Evolutionary conservation across 179 eudicot genomes (phyloP), one percentile per base, ranked within the genome.

Genomic region (Beta lomatogona): DNA sequence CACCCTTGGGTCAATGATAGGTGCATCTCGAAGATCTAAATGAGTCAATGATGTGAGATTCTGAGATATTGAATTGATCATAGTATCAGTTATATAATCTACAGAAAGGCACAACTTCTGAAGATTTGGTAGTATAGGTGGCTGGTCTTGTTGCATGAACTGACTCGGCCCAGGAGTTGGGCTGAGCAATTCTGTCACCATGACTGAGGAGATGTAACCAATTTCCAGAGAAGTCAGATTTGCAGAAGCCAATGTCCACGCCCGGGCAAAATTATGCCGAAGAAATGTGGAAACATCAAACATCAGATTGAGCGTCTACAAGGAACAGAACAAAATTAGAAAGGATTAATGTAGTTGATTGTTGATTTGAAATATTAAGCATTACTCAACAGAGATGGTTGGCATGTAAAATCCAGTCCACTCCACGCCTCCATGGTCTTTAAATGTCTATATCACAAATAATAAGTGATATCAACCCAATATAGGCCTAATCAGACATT

Each of bases 1-100:
- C 73, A 85, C 84, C 66, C 91, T 88, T 19, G 98, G 98, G 67
- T 94, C 98, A 55, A 92, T 90, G 46, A 93, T 88, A 50, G 99
- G 99, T 55, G 97, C 90, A 84, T 96, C 99, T 81, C 95, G 94
- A 83, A 96, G 99, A 85, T 96, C 99, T 79, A 96, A 87, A 86
- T 96, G 92, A 58, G 90, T 90, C 86, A 94, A 86, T 60, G 87
- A 87, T 82, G 84, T 76, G 75, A 96, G 94, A 83, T 76, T 88
- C 69, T 81, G 83, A 22, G 97, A 94, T 85, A 94, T 90, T 53
- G 92, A 88, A 73, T 87, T 84, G 78, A 94, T 85, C 97, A 96
- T 91, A 72, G 92, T 87, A 83, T 96, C 97, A 19, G 98, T 92
- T 73, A 96, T 96, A 82, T 91, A 96, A 87, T 96, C 99, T 63